Evolutionary conservation across 2,329 filamentous ascomycete genomes (phyloP), one percentile per base, ranked within the genome.

Genomic region (Cordyceps cateniannulata): DNA sequence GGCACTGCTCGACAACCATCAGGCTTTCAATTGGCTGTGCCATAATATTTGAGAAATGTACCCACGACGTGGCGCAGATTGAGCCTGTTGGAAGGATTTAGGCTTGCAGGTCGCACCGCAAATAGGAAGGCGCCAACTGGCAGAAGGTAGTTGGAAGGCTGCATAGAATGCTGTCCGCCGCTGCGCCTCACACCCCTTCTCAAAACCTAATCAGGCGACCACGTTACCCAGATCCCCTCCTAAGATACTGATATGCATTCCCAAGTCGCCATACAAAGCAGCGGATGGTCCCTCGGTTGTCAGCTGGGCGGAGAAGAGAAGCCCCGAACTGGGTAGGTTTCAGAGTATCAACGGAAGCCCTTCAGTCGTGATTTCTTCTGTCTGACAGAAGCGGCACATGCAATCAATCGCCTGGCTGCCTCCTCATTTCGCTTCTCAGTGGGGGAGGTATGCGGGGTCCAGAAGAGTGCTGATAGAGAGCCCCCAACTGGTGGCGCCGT

Each of bases 121-220:
- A 48, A 27, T 32, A 48, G 49, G 45, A 48, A 48, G 49, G 50
- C 47, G 50, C 40, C 40, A 42, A 60, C 42, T 48, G 20, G 50
- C 58, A 53, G 58, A 60, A 60, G 49, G 50, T 14, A 38, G 40
- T 45, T 60, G 27, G 58, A 60, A 60, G 58, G 24, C 50, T 53
- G 58, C 58, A 54, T 47, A 42, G 58, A 60, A 60, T 16, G 20
- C 38, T 40, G 29, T 60, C 20, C 22, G 56, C 49, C 5, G 42
- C 58, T 53, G 58, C 49, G 49, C 49, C 58, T 60, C 58, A 42
- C 42, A 60, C 40, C 58, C n/a, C 27, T 48, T 40, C 27, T n/a
- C 14, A 20, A 59, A 59, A 51, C 57, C 48, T 59, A 59, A 59
- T 59, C 57, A 52, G 35, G 32, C 57, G 57, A 53, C 48, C 22